Conservation (phyloP, 768 basidiomycete species). For the Pulveroboletus sp. region DNA sequence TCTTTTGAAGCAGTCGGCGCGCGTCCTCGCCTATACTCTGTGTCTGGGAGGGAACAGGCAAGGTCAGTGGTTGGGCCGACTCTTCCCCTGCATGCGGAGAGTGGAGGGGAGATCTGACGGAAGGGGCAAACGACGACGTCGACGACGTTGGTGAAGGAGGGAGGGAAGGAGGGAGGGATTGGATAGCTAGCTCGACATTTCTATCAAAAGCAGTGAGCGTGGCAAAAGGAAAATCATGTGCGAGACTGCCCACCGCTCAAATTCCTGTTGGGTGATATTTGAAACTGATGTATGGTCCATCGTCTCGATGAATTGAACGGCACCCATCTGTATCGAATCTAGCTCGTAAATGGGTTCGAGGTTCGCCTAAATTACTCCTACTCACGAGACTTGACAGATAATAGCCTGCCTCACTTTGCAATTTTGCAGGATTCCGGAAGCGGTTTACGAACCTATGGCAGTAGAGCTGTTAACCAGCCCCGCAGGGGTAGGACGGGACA, state of each 20-base stretch:
- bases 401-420: conserved; percentile 95
- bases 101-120: conserved; percentile 29
- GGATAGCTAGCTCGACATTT: conserved; percentile 60
- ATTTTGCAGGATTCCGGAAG: conserved; percentile 82
- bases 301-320: conserved; percentile 95
- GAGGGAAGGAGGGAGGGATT: conserved; percentile 35
- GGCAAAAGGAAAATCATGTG: neutral
- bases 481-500: neutral
- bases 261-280: conserved; percentile 91
- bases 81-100: conserved; percentile 78
- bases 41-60: conserved; percentile 43
- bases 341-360: conserved; percentile 2
- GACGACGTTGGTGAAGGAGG: conserved; percentile 31
- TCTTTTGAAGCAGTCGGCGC: conserved; percentile 78
- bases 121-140: conserved; percentile 35
- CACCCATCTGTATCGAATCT: conserved; percentile 66
- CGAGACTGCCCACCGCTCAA: conserved; percentile 59
- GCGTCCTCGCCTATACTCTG: conserved; percentile 58
- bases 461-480: neutral
- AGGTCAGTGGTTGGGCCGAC: conserved; percentile 73
- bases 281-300: conserved; percentile 95
- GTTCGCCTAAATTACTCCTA: neutral
- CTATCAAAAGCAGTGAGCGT: conserved; percentile 22
- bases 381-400: conserved; percentile 92
- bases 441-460: conserved; percentile 82